Conservation (phyloP, 148 eudicot species). For the Euryodendron excelsum region DNA sequence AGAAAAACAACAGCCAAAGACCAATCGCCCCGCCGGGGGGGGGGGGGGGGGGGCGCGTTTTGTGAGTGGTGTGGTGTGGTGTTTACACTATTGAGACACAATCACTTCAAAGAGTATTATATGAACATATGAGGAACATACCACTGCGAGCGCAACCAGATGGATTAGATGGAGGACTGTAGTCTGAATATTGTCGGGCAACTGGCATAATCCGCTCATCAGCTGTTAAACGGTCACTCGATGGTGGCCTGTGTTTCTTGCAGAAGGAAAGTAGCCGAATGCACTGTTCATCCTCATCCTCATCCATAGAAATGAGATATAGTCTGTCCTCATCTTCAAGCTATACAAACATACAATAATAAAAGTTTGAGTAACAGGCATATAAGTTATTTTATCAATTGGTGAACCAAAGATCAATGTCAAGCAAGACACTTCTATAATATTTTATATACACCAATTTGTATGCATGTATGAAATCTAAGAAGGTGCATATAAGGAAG, state of each 20-base stretch:
- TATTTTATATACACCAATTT: background rate
- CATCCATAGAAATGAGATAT: conserved; percentile 74
- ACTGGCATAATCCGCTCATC: conserved; percentile 44
- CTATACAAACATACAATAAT: conserved; percentile 34
- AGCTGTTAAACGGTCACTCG: conserved; percentile 41
- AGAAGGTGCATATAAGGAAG: background rate
- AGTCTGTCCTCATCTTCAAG: conserved; percentile 81
- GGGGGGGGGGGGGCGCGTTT: no score
- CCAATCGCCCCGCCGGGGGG: no score
- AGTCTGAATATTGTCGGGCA: conserved; percentile 37
- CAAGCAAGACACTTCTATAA: background rate
- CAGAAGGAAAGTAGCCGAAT: conserved; percentile 90
- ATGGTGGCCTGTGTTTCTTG: conserved; percentile 68
- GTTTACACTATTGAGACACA: no score
- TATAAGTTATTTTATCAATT: background rate
- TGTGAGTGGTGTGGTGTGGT: no score
- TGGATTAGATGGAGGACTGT: conserved; percentile 61
- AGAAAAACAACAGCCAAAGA: background rate
- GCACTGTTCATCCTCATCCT: conserved; percentile 89
- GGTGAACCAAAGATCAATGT: background rate
- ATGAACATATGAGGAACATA: conserved; percentile 28
- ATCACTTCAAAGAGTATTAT: background rate
- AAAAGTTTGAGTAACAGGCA: background rate
- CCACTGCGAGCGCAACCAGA: conserved; percentile 99
- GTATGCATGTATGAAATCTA: background rate